Evolutionary conservation across 2,329 filamentous ascomycete species (phyloP), one percentile per base, ranked within the genome.

Genomic region (Keithomyces neogunnii): DNA sequence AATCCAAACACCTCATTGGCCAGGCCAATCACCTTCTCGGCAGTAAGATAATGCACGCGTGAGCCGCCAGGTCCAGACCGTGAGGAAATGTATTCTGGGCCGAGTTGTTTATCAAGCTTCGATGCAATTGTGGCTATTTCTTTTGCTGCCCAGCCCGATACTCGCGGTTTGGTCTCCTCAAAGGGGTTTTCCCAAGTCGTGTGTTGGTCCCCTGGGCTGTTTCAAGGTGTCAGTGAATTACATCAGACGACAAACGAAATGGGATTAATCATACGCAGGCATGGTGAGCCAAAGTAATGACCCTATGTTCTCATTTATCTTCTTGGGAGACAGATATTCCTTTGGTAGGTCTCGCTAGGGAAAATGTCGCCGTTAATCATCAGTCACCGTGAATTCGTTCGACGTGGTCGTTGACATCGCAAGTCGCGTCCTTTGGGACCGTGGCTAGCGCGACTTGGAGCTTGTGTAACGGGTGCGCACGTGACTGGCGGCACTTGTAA

Each of bases 1-100:
- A 96, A 96, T 8, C 91, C 91, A 71, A 96, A 96, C 1, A 96
- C 85, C 66, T 96, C 89, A 62, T 96, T 96, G 50, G 91, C 91
- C 49, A 96, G 84, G 52, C 88, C 87, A 66, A 99, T 99, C 64
- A 88, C 91, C 72, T 99, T 99, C 64, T 97, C 92, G 1, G 90
- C 91, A n/a, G 90, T 84, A 48, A 99, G 77, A 69, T 99, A 99
- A 66, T 95, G 89, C 19, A 99, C 88, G 65, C 88, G 92, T 57
- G 85, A 81, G 47, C 91, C 91, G 8, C 85, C 86, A 10, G 90
- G 86, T 2, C 93, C 93, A 11, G 86, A 76, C 62, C 93, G 80
- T 42, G 89, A 82, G 2, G 92, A 97, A 53, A 99, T 88, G 67
- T 95, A 99, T 70, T 99, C 95, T 0, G 93, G 93, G 0, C 93